Evolutionary conservation across 768 basidiomycete species (phyloP).

Genomic region (Podaxis mareebaensis): DNA sequence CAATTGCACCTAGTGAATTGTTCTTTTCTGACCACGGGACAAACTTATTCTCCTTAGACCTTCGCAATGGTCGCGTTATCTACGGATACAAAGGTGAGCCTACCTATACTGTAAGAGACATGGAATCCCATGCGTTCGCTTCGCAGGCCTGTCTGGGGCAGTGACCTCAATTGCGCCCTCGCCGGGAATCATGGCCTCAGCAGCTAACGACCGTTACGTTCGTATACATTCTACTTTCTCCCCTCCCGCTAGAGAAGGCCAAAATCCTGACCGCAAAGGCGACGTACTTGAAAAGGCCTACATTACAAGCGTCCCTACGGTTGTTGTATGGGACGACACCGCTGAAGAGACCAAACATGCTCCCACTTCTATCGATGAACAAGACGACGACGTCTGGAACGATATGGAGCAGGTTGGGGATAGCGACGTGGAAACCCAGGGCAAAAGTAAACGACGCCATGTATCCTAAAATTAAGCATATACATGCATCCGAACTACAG

Average conservation of each 20-base stretch:
- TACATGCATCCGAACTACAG: not conserved
- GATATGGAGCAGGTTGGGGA: slow-evolving; percentile 53
- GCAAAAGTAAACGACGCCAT: slow-evolving; percentile 18
- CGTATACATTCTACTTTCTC: slow-evolving; percentile 66
- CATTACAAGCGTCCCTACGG: slow-evolving; percentile 62
- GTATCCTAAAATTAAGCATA: not conserved
- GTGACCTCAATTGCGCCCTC: slow-evolving; percentile 64
- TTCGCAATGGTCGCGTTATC: slow-evolving; percentile 62
- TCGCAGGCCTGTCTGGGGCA: slow-evolving; percentile 70
- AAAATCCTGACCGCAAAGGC: slow-evolving; percentile 58
- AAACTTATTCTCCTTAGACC: slow-evolving; percentile 65
- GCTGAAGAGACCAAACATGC: slow-evolving; percentile 24
- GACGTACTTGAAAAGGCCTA: slow-evolving; percentile 63
- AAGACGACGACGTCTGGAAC: slow-evolving; percentile 70
- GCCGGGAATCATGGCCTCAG: slow-evolving; percentile 55
- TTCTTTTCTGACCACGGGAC: slow-evolving; percentile 70
- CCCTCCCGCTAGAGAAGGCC: slow-evolving; percentile 47
- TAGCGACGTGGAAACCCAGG: slow-evolving; percentile 12
- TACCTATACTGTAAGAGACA: not conserved
- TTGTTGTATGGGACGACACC: slow-evolving; percentile 57
- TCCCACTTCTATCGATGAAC: slow-evolving; percentile 50
- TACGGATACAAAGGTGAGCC: slow-evolving; percentile 68
- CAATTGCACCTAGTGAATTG: slow-evolving; percentile 48
- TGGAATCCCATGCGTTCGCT: not conserved
- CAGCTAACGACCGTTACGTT: slow-evolving; percentile 66